Base-by-base conservation (phyloP, 805 yeast species). In the Candida palmyrensis region DNA sequence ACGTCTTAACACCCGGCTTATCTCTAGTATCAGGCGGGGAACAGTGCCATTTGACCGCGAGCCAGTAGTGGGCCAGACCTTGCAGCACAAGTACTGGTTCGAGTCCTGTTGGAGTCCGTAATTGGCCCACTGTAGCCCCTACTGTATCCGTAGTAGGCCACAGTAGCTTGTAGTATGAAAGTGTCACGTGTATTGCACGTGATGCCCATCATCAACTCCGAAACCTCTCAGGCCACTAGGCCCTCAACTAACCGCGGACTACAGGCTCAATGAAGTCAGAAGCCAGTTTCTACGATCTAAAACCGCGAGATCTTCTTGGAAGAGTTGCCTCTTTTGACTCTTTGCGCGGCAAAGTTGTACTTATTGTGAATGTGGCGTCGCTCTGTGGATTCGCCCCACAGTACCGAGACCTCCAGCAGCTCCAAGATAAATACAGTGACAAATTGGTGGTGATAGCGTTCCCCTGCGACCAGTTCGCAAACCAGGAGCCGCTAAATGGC, bases 301-400 rank as follows among this genome's bases (percentile, higher is more conserved):
- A 53, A 12, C 66, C 69, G 13, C 49, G 45, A 28, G 69, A 68
- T 45, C 53, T 57, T 37, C 57, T 60, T 31, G 66, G 61, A n/a
- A 48, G 59, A 29, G 51, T 55, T 13, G 65, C 44, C 45, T 54
- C 65, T 13, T 68, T 68, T 37, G 39, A 49, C 15, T 51, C 59
- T 25, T 53, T 67, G 40, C 57, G 63, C 43, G 71, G 71, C n/a
- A 68, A 68, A 45, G 73, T 66, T 20, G 73, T 68, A 12, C 43
- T 68, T 32, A 59, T 68, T 37, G 69, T 68, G 26, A 68, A 68
- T 39, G 70, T 65, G 20, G 73, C 74, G 25, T 56, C 62, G 11
- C 51, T 57, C 31, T 66, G 71, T 50, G 71, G 71, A 10, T 66
- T 57, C 51, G 56, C 71, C 9, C 67, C 68, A 12, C 71, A 66